phyloP scores from a whole-genome alignment of 305 asterid genomes.

The Fraxinus latifolia region DNA sequence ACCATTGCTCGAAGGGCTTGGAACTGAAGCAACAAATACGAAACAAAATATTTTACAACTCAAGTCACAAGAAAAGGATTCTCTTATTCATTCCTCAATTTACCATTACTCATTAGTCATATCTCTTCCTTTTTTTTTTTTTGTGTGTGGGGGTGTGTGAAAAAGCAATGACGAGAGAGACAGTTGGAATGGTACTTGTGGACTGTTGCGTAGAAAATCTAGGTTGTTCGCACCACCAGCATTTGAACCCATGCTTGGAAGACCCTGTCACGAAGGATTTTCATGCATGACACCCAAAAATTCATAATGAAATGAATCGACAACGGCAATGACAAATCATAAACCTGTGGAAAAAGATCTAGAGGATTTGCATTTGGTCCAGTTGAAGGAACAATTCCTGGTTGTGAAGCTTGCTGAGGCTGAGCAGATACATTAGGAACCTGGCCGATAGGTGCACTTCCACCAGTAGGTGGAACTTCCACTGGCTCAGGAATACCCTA shows the following conservation, averaged over 20 bases:
- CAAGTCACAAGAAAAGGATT: not conserved
- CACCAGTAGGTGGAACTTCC: constrained; percentile 53
- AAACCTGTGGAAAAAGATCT: constrained; percentile 85
- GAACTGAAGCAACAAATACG: constrained; percentile 48
- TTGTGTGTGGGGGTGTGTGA: not conserved
- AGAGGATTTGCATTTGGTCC: constrained; percentile 85
- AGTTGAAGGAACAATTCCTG: constrained; percentile 47
- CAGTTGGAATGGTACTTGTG: constrained; percentile 47
- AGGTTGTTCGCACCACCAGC: constrained; percentile 64
- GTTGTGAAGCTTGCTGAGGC: constrained; percentile 52
- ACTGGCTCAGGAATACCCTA: constrained; percentile 81
- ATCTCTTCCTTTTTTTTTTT: not conserved
- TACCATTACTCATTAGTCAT: not conserved
- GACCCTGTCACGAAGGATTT: constrained; percentile 43
- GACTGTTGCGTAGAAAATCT: constrained; percentile 80
- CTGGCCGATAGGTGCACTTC: constrained; percentile 24
- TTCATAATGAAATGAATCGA: not conserved
- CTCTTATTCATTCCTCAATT: not conserved
- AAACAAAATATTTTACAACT: constrained; percentile 8
- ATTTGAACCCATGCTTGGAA: constrained; percentile 61
- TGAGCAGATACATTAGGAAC: constrained; percentile 41
- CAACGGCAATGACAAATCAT: not conserved
- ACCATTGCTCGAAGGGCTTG: constrained; percentile 87
- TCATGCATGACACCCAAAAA: constrained; percentile 13
- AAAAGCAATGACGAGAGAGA: not conserved